phyloP scores from a whole-genome alignment of 2,329 filamentous ascomycete genomes.

The Pseudocercospora fuligena region DNA sequence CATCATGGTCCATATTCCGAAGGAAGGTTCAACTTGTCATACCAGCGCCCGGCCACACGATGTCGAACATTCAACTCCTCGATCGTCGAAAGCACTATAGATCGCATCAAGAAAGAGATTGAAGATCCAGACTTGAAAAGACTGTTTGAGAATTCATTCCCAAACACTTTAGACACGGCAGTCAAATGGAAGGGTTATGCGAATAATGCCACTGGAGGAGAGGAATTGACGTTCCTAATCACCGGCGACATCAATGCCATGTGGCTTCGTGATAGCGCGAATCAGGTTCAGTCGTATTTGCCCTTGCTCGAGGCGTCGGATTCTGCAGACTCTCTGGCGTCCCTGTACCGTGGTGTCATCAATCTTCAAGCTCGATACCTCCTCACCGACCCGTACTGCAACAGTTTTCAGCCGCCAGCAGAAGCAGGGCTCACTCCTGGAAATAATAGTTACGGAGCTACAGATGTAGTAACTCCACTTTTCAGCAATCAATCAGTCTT shows the following conservation, averaged over 20 bases:
- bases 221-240: conserved; percentile 67
- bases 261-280: conserved; percentile 63
- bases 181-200: conserved; percentile 69
- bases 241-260: conserved; percentile 64
- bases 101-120: conserved; percentile 41
- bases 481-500: conserved; percentile 53
- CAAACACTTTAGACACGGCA: conserved; percentile 76
- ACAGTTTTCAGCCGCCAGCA: conserved; percentile 57
- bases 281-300: conserved; percentile 73
- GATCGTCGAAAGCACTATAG: conserved; percentile 47
- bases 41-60: conserved; percentile 48
- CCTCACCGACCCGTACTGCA: conserved; percentile 61
- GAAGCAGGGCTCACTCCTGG: conserved; percentile 51
- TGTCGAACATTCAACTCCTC: conserved; percentile 55
- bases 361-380: conserved; percentile 74
- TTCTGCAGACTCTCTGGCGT: conserved; percentile 64
- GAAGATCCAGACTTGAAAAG: conserved; percentile 66
- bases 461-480: conserved; percentile 49
- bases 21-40: conserved; percentile 52
- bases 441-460: conserved; percentile 44
- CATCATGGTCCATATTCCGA: conserved; percentile 51
- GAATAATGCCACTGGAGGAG: conserved; percentile 50
- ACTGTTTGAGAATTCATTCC: conserved; percentile 73
- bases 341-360: conserved; percentile 71
- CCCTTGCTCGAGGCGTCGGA: conserved; percentile 62